These are phyloP conservation scores for Chlorella sorokiniana DNA, from an alignment of 139 green algal species.

Conservation along the genomic window DNA sequence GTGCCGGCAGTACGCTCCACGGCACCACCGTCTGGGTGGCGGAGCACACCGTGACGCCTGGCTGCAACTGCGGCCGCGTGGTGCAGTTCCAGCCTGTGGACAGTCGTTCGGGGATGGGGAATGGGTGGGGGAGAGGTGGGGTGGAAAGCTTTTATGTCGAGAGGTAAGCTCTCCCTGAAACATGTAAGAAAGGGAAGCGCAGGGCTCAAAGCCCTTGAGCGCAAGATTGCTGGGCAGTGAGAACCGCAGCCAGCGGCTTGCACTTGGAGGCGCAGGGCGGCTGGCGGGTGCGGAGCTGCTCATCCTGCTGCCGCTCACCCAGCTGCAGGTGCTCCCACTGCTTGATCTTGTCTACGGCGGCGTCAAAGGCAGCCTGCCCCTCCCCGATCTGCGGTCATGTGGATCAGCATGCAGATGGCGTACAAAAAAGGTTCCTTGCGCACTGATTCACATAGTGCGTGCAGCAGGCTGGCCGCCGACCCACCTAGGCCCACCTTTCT, in stretches of 20 bases:
- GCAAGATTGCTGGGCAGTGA: not conserved
- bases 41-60: slow-evolving; percentile 8
- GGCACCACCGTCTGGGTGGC: slow-evolving; percentile 35
- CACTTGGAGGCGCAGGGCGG: not conserved
- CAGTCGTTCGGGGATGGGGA: too few relatives aligned
- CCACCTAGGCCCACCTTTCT: not conserved
- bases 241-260: not conserved
- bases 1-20: slow-evolving; percentile 34
- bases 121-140: not conserved
- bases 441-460: not conserved
- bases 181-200: too few relatives aligned
- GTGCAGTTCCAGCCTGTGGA: slow-evolving; percentile 32
- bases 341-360: slow-evolving; percentile 19
- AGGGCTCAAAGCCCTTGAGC: too few relatives aligned
- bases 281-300: too few relatives aligned
- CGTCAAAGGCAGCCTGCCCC: slow-evolving; percentile 12
- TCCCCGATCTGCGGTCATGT: slow-evolving; percentile 9
- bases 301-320: not conserved
- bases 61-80: not conserved
- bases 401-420: not conserved
- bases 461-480: not conserved
- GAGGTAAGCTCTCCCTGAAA: too few relatives aligned
- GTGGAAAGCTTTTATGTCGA: not conserved
- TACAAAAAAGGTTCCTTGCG: not conserved
- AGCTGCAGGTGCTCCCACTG: slow-evolving; percentile 39